Evolutionary conservation across 345 rosid species (phyloP).

Genomic region (Hibiscus tridactylites): DNA sequence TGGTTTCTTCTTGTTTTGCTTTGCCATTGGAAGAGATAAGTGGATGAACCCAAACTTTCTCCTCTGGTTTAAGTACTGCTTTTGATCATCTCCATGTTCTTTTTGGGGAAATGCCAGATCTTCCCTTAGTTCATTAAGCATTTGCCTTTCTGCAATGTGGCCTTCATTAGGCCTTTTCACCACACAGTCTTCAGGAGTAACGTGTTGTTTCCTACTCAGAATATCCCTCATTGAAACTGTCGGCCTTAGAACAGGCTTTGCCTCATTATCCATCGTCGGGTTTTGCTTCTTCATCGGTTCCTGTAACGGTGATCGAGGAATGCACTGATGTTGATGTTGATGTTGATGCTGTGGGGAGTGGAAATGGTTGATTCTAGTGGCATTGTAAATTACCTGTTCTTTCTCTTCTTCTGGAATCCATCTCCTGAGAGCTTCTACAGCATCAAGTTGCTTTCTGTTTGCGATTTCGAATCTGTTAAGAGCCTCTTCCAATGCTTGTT

Average conservation of each 20-base stretch:
- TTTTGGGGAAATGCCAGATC: slow-evolving; percentile 43
- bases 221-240: slow-evolving; percentile 88
- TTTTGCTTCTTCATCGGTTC: slow-evolving; percentile 23
- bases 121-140: slow-evolving; percentile 73
- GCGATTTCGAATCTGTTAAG: slow-evolving; percentile 66
- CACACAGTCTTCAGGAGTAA: slow-evolving; percentile 34
- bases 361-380: slow-evolving; percentile 24
- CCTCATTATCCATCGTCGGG: slow-evolving; percentile 17
- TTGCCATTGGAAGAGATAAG: slow-evolving; percentile 65
- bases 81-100: slow-evolving; percentile 25
- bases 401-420: slow-evolving; percentile 40
- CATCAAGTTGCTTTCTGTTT: slow-evolving; percentile 60
- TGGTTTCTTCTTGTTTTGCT: slow-evolving; percentile 57
- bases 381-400: slow-evolving; percentile 23
- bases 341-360: slow-evolving; percentile 18
- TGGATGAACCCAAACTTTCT: slow-evolving; percentile 87
- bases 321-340: background rate
- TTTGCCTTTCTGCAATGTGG: slow-evolving; percentile 34
- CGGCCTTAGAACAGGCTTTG: slow-evolving; percentile 51
- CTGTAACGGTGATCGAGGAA: slow-evolving; percentile 27
- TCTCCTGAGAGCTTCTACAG: slow-evolving; percentile 60
- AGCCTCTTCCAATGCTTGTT: slow-evolving; percentile 66
- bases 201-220: slow-evolving; percentile 65
- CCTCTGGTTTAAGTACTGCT: slow-evolving; percentile 49
- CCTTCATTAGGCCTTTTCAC: slow-evolving; percentile 30